phyloP scores from a whole-genome alignment of 1,139 yeast genomes.

The Candida sp. region DNA sequence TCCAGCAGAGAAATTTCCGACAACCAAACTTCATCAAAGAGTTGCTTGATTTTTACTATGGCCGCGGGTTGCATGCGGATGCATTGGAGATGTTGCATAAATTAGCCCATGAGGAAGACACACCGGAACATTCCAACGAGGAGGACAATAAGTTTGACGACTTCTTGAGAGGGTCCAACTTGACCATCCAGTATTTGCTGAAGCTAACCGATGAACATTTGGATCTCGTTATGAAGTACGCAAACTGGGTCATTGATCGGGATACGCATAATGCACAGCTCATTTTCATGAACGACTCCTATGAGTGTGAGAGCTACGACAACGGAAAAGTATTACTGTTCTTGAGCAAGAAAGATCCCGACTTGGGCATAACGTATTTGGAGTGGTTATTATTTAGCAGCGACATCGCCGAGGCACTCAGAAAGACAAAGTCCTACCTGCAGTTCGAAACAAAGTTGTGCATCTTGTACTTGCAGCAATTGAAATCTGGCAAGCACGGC shows the following conservation, averaged over 20 bases:
- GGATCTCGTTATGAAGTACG: conserved; percentile 60
- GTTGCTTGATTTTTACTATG: conserved; percentile 78
- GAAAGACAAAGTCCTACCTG: conserved; percentile 28
- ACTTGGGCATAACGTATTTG: conserved; percentile 56
- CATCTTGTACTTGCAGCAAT: conserved; percentile 51
- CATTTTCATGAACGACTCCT: conserved; percentile 71
- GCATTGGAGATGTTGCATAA: conserved; percentile 65
- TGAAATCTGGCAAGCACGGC: conserved; percentile 22
- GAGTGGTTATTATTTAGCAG: conserved; percentile 56
- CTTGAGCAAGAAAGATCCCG: conserved; percentile 26
- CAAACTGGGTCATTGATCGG: conserved; percentile 56
- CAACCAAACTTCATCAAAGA: conserved; percentile 60
- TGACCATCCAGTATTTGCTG: conserved; percentile 70
- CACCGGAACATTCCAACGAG: conserved; percentile 17
- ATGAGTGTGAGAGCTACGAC: conserved; percentile 65
- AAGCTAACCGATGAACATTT: conserved; percentile 56
- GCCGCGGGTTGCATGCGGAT: conserved; percentile 63
- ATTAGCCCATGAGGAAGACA: conserved; percentile 32
- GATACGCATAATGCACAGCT: conserved; percentile 30
- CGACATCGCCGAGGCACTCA: conserved; percentile 46
- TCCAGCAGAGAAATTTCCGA: conserved; percentile 22
- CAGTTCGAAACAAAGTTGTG: conserved; percentile 59
- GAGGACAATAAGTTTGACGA: conserved; percentile 21
- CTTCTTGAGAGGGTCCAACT: conserved; percentile 44
- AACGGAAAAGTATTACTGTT: conserved; percentile 56